Percentiles rank a stretch among this genome's conserved stretches.
Evolutionary conservation across 2,329 filamentous ascomycete species (phyloP).

Genomic region (Reticulascus tulasneorum): DNA sequence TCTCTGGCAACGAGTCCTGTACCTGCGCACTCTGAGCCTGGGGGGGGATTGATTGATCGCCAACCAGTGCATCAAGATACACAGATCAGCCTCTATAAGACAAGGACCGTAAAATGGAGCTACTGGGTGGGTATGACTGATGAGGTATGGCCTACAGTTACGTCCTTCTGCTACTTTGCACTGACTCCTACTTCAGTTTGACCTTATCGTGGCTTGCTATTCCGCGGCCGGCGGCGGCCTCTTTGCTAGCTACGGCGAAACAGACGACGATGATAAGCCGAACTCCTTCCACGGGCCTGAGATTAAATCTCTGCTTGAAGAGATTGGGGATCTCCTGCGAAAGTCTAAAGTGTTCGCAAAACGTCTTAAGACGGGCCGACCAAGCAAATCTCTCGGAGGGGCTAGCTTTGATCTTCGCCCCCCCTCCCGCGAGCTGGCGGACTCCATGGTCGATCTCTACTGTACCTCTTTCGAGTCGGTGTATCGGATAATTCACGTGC

Average conservation of each 20-base stretch:
- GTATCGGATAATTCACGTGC: slow-evolving; percentile 49
- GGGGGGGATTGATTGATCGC: too few species aligned
- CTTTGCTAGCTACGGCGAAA: slow-evolving; percentile 22
- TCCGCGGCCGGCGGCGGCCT: too few species aligned
- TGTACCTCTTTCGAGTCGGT: slow-evolving; percentile 45
- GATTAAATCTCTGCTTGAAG: slow-evolving; percentile 16
- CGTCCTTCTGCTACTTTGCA: too few species aligned
- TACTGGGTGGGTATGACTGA: too few species aligned
- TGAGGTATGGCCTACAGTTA: too few species aligned
- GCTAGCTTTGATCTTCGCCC: slow-evolving; percentile 18
- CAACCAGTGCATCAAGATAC: too few species aligned
- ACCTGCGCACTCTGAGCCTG: too few species aligned
- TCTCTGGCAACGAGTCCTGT: too few species aligned
- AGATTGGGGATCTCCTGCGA: slow-evolving; percentile 24
- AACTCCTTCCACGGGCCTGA: slow-evolving; percentile 18
- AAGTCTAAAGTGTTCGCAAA: slow-evolving; percentile 29
- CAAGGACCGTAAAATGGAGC: slow-evolving; percentile 11
- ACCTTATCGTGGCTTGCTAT: slow-evolving; percentile 23
- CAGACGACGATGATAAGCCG: slow-evolving; percentile 13
- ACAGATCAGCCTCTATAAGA: too few species aligned
- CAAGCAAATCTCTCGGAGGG: slow-evolving; percentile 23
- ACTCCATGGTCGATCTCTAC: slow-evolving; percentile 41
- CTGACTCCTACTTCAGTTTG: slow-evolving; percentile 26
- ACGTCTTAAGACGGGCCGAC: slow-evolving; percentile 25
- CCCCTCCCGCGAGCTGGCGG: slow-evolving; percentile 27